phyloP scores from a whole-genome alignment of 2,329 filamentous ascomycete genomes.

The Aschersonia sp. region DNA sequence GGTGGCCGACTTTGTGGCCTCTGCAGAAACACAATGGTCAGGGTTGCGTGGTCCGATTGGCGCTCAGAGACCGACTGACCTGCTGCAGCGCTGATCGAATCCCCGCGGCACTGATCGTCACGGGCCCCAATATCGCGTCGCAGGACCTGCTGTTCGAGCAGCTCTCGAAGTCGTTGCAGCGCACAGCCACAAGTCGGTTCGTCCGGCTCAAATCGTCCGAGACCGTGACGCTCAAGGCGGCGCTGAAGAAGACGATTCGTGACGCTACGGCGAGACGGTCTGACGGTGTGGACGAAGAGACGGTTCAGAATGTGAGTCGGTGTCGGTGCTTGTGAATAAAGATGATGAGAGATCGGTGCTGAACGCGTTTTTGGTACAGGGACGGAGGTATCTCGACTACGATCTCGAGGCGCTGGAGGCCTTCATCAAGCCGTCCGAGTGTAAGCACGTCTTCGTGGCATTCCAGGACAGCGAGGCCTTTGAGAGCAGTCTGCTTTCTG shows the following conservation, averaged over 20 bases:
- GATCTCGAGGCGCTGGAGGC: slow-evolving; percentile 59
- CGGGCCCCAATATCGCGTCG: slow-evolving; percentile 65
- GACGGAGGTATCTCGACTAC: slow-evolving; percentile 58
- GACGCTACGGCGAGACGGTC: too few relatives aligned
- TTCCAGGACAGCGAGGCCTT: slow-evolving; percentile 78
- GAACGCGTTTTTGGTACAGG: slow-evolving; percentile 19
- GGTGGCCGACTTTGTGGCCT: slow-evolving; percentile 40
- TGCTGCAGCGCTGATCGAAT: slow-evolving; percentile 30
- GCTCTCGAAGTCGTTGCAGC: slow-evolving; percentile 41
- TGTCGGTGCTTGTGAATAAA: too few relatives aligned
- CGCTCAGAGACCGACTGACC: background rate
- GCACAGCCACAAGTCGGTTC: slow-evolving; percentile 35
- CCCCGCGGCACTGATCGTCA: slow-evolving; percentile 58
- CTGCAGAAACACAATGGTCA: slow-evolving; percentile 18
- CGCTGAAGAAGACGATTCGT: slow-evolving; percentile 28
- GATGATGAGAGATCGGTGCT: too few relatives aligned
- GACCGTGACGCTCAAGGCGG: slow-evolving; percentile 57
- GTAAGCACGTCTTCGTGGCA: slow-evolving; percentile 51
- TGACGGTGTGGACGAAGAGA: too few relatives aligned
- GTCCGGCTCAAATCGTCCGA: slow-evolving; percentile 57
- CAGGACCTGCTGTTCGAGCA: slow-evolving; percentile 63
- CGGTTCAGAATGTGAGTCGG: too few relatives aligned
- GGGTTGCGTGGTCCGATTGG: background rate
- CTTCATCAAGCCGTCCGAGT: slow-evolving; percentile 37
- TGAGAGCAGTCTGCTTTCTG: slow-evolving; percentile 56